phyloP scores from a whole-genome alignment of 192 early-diverging fungal genomes.

The Funneliformis mosseae region DNA sequence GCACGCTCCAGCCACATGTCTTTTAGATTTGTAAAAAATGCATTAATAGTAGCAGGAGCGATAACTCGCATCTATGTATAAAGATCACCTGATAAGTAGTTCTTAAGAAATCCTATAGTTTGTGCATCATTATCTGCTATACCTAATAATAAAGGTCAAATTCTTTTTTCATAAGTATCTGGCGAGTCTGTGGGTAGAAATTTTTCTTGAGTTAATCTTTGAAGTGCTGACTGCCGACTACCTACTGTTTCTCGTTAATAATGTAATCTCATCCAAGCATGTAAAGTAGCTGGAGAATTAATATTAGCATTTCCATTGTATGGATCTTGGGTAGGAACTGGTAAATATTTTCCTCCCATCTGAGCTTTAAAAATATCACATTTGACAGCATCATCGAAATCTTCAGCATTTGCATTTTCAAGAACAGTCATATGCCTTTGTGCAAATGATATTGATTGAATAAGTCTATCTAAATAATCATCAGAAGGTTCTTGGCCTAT shows the following conservation, averaged over 20 bases:
- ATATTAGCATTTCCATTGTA: neutral
- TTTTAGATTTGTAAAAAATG: neutral
- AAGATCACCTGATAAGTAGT: constrained; percentile 13
- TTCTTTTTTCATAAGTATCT: constrained; percentile 21
- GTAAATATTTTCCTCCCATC: constrained; percentile 16
- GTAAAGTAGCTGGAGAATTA: constrained; percentile 4
- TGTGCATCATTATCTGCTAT: constrained; percentile 1
- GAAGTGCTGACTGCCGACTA: neutral
- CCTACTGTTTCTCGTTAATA: neutral
- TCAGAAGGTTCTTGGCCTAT: no score
- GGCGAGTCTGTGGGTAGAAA: no score
- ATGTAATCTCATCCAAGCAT: neutral
- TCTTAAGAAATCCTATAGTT: constrained; percentile 15
- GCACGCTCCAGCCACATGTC: neutral
- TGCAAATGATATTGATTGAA: no score
- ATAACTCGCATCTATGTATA: neutral
- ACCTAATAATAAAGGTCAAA: constrained; percentile 5
- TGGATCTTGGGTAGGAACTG: neutral
- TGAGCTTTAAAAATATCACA: constrained; percentile 22
- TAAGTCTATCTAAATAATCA: no score
- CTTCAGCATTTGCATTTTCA: constrained; percentile 7
- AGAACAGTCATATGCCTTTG: constrained; percentile 8
- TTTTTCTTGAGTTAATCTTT: constrained; percentile 13
- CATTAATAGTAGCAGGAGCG: neutral
- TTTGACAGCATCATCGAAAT: constrained; percentile 11